phyloP scores from a whole-genome alignment of 352 stramenopile species.

The Saprolegnia parasitica region DNA sequence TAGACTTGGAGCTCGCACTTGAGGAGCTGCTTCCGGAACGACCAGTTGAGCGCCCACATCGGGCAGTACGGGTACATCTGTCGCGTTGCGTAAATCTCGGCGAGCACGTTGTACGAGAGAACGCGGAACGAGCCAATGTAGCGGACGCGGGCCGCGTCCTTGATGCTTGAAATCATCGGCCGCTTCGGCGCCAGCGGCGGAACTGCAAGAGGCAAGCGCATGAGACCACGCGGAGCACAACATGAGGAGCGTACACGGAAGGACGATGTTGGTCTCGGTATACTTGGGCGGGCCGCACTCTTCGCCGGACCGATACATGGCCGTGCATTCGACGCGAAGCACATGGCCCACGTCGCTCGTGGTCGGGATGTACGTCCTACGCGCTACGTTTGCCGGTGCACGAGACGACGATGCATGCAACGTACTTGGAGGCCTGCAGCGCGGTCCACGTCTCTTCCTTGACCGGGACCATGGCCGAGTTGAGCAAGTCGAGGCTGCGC shows the following conservation, averaged over 20 bases:
- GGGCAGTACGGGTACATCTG: slow-evolving; percentile 96
- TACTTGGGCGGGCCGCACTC: slow-evolving; percentile 55
- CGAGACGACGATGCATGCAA: slow-evolving; percentile 2
- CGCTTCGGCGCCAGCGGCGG: slow-evolving; percentile 64
- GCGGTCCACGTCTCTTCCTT: slow-evolving; percentile 64
- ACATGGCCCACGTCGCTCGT: slow-evolving; percentile 68
- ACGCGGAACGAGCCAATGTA: slow-evolving; percentile 81
- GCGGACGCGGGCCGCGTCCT: slow-evolving; percentile 70
- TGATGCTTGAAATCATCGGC: slow-evolving; percentile 77
- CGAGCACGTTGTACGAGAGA: slow-evolving; percentile 89
- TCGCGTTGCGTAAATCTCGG: slow-evolving; percentile 87
- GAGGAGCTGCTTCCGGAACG: slow-evolving; percentile 91
- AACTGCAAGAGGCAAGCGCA: slow-evolving; percentile 43
- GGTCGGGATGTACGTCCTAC: slow-evolving; percentile 64
- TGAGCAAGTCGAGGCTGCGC: slow-evolving; percentile 30
- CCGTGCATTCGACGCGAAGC: slow-evolving; percentile 74
- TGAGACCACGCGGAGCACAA: neutral
- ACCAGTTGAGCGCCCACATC: slow-evolving; percentile 96
- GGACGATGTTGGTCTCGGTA: slow-evolving; percentile 78
- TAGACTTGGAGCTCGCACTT: slow-evolving; percentile 86
- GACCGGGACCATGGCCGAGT: slow-evolving; percentile 20
- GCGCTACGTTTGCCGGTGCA: slow-evolving; percentile 19
- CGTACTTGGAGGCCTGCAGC: slow-evolving; percentile 62
- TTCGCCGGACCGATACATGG: slow-evolving; percentile 31
- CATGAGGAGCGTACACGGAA: slow-evolving; percentile 58